These are phyloP conservation scores for Mangifera indica DNA, from an alignment of 345 rosid genomes.

Conservation along the genomic window DNA sequence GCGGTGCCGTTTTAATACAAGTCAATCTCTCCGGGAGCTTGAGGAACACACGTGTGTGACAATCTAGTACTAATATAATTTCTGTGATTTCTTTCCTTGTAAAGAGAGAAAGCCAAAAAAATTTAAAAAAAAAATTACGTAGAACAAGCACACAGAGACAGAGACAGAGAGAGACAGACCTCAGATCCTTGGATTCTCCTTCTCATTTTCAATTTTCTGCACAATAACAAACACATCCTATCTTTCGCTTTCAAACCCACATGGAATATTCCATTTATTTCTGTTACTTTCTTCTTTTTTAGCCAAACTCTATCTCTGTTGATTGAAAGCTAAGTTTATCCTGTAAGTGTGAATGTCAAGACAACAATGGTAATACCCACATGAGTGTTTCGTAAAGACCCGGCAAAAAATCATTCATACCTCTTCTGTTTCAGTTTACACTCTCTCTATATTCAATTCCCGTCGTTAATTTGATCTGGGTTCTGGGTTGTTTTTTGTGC, in stretches of 20 bases:
- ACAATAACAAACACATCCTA: conserved; percentile 12
- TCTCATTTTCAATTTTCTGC: neutral
- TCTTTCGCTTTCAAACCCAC: neutral
- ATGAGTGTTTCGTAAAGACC: conserved; percentile 56
- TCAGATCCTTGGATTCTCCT: conserved; percentile 26
- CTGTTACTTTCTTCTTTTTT: conserved; percentile 20
- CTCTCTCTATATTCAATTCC: conserved; percentile 19
- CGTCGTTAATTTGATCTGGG: conserved; percentile 26
- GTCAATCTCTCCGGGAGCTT: too few relatives aligned
- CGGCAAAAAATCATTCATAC: conserved; percentile 41
- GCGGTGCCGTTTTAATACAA: too few relatives aligned
- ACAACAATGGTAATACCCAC: conserved; percentile 29
- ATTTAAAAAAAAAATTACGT: neutral
- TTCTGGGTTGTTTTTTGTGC: neutral
- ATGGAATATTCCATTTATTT: conserved; percentile 17
- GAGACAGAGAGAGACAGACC: conserved; percentile 19
- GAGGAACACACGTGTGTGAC: conserved; percentile 14
- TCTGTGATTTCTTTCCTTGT: neutral
- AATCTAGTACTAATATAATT: neutral
- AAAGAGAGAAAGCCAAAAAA: neutral
- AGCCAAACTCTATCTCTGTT: conserved; percentile 40
- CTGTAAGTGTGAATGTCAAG: conserved; percentile 50
- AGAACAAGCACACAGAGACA: neutral
- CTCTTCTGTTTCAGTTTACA: conserved; percentile 34
- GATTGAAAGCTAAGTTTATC: conserved; percentile 78